A percentile compares a stretch with the other conserved stretches of the same genome.
These are phyloP conservation scores for Suillus subaureus DNA, from an alignment of 768 basidiomycete species.

Conservation along the genomic window DNA sequence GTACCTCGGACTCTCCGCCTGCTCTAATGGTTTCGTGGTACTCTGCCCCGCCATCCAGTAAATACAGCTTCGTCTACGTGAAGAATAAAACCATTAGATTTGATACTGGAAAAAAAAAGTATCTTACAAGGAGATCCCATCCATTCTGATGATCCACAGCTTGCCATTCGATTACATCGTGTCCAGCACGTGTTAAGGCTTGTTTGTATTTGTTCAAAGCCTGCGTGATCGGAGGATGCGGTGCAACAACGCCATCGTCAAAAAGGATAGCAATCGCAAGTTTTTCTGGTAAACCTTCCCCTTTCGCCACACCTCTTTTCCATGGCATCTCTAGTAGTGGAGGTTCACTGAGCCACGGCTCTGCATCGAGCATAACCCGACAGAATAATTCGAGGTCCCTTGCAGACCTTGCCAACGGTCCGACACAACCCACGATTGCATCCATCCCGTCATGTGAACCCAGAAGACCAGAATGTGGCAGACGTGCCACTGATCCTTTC, in stretches of 20 bases:
- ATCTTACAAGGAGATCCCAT: conserved; percentile 51
- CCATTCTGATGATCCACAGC: conserved; percentile 46
- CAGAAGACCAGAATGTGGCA: conserved; percentile 52
- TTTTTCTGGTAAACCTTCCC: conserved; percentile 40
- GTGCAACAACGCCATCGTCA: conserved; percentile 52
- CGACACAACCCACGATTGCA: conserved; percentile 50
- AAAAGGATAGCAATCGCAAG: conserved; percentile 49
- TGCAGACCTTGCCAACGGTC: conserved; percentile 50
- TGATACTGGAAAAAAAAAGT: conserved; percentile 5
- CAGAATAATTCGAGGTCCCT: conserved; percentile 53
- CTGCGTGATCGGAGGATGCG: conserved; percentile 48
- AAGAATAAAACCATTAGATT: conserved; percentile 11
- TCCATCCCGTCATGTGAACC: conserved; percentile 58
- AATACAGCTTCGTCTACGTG: conserved; percentile 45
- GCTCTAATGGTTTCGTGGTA: conserved; percentile 40
- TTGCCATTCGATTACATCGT: conserved; percentile 52
- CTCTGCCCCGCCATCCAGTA: conserved; percentile 51
- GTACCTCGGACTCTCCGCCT: conserved; percentile 39
- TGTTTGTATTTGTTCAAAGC: conserved; percentile 43
- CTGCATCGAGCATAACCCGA: conserved; percentile 44
- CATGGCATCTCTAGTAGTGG: conserved; percentile 53
- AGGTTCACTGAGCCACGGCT: conserved; percentile 50
- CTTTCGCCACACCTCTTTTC: conserved; percentile 42
- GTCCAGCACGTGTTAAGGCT: conserved; percentile 46
- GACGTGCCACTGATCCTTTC: conserved; percentile 49